Base-by-base conservation (phyloP, 441 rosid genomes). In the Rhodomyrtus psidioides region DNA sequence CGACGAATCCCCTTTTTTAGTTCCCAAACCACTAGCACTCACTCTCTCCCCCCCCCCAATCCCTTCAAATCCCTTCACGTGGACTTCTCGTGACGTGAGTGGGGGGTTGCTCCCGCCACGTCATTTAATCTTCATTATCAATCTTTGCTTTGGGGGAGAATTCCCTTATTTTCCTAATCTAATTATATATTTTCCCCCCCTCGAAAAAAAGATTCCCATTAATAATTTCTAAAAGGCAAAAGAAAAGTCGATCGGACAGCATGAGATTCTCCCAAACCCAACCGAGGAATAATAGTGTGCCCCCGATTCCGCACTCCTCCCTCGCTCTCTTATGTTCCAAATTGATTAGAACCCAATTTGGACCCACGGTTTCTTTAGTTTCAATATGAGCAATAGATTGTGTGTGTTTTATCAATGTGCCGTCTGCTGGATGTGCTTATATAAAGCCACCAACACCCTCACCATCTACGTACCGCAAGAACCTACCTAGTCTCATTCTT, bases 61-160 rank as follows among this genome's bases (percentile, higher is more conserved):
- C 79, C 79, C 79, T 70, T 58, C 87, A 86, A 70, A 70, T 70
- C 79, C 79, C 79, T 70, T 58, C 87, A 86, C 82, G 87, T 86
- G 87, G 83, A 82, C 84, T 59, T 60, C 87, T 54, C 87, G 87
- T 86, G 87, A 62, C 19, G 81, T 42, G 53, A 46, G 70, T 82
- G 79, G 79, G 79, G 39, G 79, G 6, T 34, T 34, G 34, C 58
- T 54, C 53, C 81, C 46, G 53, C 83, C 44, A 39, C 74, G 53
- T 59, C 44, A 17, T 70, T 39, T 85, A 53, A 28, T 49, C 87
- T 46, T 28, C 83, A 57, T 70, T 81, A 23, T 85, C 27, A 30
- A 53, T n/a, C 39, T 5, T 55, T 55, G 53, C 53, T 62, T 30
- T 24, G 76, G 21, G 75, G 76, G 24, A 34, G 27, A 81, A 42